Conservation (phyloP, 192 early-diverging fungal species). For the Coemansia sp. region DNA sequence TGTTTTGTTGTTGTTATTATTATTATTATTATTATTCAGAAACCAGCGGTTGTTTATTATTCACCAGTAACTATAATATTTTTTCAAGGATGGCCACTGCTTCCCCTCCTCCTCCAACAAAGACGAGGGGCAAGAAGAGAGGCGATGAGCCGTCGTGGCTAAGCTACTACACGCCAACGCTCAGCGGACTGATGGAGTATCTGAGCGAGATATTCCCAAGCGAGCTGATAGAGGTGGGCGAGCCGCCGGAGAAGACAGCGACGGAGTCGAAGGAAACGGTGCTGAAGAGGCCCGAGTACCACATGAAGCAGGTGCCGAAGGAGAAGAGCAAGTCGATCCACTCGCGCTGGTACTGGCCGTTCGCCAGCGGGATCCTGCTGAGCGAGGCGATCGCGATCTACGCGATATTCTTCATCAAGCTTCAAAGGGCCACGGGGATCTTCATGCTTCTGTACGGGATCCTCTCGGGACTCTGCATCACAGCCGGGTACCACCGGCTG, state of each 20-base stretch:
- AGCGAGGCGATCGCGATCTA: slow-evolving; percentile 69
- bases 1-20: no score
- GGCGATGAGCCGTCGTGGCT: slow-evolving; percentile 5
- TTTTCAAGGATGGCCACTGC: slow-evolving; percentile 1
- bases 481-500: slow-evolving; percentile 84
- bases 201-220: slow-evolving; percentile 44
- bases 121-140: slow-evolving; percentile 4
- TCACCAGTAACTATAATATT: no score
- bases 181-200: slow-evolving; percentile 27
- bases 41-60: neutral
- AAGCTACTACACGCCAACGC: slow-evolving; percentile 49
- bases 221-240: slow-evolving; percentile 48
- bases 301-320: slow-evolving; percentile 42
- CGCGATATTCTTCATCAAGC: slow-evolving; percentile 74
- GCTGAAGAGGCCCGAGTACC: slow-evolving; percentile 45
- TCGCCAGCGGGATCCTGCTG: slow-evolving; percentile 57
- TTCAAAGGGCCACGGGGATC: slow-evolving; percentile 59
- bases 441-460: slow-evolving; percentile 62
- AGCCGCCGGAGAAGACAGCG: slow-evolving; percentile 35
- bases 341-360: slow-evolving; percentile 54
- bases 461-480: slow-evolving; percentile 83
- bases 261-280: slow-evolving; percentile 20
- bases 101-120: neutral
- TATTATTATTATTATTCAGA: no score
- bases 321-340: slow-evolving; percentile 36